Evolutionary conservation across 768 basidiomycete genomes (phyloP).

Genomic region (Boletales sp.): DNA sequence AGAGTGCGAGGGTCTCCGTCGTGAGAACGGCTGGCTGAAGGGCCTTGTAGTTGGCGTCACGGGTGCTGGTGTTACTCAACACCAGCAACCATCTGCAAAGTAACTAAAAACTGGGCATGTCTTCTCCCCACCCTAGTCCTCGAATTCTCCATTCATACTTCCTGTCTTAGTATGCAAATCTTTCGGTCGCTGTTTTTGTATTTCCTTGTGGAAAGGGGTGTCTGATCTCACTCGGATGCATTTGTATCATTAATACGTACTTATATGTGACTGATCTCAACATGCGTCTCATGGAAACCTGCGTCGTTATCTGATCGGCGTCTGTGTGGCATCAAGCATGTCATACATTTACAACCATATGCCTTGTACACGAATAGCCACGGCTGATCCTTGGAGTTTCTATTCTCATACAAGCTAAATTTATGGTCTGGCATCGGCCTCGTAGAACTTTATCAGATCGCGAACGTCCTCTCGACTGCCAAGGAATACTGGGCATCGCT

Average conservation of each 20-base stretch:
- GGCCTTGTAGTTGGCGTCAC: slow-evolving; percentile 87
- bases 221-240: background rate
- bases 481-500: slow-evolving; percentile 89
- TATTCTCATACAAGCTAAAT: slow-evolving; percentile 1
- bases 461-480: slow-evolving; percentile 91
- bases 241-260: slow-evolving; percentile 20
- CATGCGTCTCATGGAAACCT: background rate
- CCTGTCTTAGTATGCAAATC: background rate
- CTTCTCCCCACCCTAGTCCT: background rate
- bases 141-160: background rate
- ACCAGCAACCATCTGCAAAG: slow-evolving; percentile 21
- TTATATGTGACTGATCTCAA: slow-evolving; percentile 4
- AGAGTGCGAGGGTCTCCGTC: slow-evolving; percentile 82
- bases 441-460: slow-evolving; percentile 87
- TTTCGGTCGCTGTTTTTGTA: no score
- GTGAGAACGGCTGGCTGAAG: slow-evolving; percentile 93
- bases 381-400: no score
- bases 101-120: slow-evolving; percentile 9
- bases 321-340: no score
- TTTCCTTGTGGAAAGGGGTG: no score
- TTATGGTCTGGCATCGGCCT: slow-evolving; percentile 28
- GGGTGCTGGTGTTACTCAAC: slow-evolving; percentile 50
- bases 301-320: no score
- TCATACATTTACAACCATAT: no score
- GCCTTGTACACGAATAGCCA: no score